Evolutionary conservation across 192 early-diverging fungal genomes (phyloP), one percentile per base, ranked within the genome.

Genomic region (Backusella tuberculispora): DNA sequence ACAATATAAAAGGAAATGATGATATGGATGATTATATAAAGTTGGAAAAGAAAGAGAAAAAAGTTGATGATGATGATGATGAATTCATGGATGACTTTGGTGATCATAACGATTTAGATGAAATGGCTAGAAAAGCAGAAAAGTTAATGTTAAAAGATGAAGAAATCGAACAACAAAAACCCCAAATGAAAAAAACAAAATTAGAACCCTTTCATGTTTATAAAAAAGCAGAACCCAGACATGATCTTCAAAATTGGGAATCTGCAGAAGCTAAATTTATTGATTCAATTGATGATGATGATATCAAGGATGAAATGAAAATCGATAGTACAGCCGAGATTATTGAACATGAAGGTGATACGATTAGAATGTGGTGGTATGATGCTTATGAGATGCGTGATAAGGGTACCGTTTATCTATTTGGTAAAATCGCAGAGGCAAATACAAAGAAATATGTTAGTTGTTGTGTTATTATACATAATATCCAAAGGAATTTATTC

Each of bases 401-500:
- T 5, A 82, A 88, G 69, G 97, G 96, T 0, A 73, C 80, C 15
- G 85, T 99, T 0, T 99, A 98, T 70, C 64, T 99, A 0, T 93
- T 99, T 86, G 98, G 95, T 72, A 99, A 99, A 84, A 85, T 88
- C 2, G 74, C 80, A 14, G 80, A 90, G 75, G 87, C 84, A 64
- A 74, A 63, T 7, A 81, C 85, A 26, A 81, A 86, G 44, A 79
- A 67, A 2, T 94, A 86, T 73, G 81, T 93, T 21, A 96, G 94
- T 79, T 97, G 96, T 76, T 96, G 94, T 78, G 80, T 96, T 2
- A 83, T 82, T 2, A 93, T 99, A 6, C 79, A 93, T 5, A 89
- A 91, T 63, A 85, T 99, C 44, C 83, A 91, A 70, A 90, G 97
- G 76, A 98, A 95, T 73, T 46, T 99, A 21, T 97, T 91, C 80